Evolutionary conservation across 2,329 filamentous ascomycete species (phyloP), one percentile per base, ranked within the genome.

Genomic region (Fusarium devonianum): DNA sequence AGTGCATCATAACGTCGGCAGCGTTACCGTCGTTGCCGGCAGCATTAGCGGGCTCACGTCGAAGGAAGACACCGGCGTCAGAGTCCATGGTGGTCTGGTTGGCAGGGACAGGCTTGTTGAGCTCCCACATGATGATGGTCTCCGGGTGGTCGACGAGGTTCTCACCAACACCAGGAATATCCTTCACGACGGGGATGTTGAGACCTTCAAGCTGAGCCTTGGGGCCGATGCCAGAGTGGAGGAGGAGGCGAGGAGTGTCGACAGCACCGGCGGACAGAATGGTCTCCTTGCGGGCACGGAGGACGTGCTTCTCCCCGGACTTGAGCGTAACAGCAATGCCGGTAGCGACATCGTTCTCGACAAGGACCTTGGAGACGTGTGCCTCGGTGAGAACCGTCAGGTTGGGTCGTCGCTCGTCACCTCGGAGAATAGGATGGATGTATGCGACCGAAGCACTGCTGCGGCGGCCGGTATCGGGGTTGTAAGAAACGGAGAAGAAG

Each of bases 1-100:
- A 96, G 77, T 96, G 91, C 88, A 94, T 94, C 92, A 96, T 96
- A 66, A 95, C 76, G 68, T 96, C 92, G 57, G 88, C 89, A 45
- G 89, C 86, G 54, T 88, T 82, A 41, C 88, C 88, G 63, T 95
- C 90, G 58, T 78, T 80, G 56, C 79, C 78, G 6, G 75, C 71
- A 3, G 90, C 88, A 67, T 92, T 85, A 63, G 83, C 78, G 11
- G 79, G 69, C 72, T 95, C 86, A 51, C 90, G 88, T 55, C 91
- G 89, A 48, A 96, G 78, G 81, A 96, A 96, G 68, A 94, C 88
- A 57, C 89, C 90, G 3, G 90, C 90, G 68, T 96, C 92, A 17
- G 88, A 95, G 75, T 94, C 89, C 89, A 93, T 93, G 67, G 89
- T 93, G 38, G 90, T 94, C 77, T 92, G 88, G 75, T 91, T 89